These are phyloP conservation scores for Saccharum hybrid DNA, from an alignment of 202 grass and related monocot genomes.

Conservation along the genomic window DNA sequence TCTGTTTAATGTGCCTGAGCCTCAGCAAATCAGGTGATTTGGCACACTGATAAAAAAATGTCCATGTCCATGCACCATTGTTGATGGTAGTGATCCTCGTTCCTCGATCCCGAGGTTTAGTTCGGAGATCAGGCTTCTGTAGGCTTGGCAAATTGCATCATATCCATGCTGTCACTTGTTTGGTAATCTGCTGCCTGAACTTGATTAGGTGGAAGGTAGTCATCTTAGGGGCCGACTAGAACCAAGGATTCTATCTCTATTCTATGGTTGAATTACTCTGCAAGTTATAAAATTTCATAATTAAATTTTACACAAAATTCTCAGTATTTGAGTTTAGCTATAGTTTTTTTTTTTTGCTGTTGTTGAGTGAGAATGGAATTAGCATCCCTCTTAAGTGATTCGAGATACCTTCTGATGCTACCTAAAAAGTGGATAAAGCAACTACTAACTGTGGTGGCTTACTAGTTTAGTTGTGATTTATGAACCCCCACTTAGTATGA, in stretches of 20 bases:
- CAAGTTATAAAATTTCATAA: background rate
- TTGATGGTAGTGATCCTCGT: background rate
- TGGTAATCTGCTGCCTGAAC: constrained; percentile 1
- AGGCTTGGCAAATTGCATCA: background rate
- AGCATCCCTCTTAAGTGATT: background rate
- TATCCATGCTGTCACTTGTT: background rate
- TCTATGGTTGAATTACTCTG: constrained; percentile 17
- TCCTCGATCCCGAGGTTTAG: background rate
- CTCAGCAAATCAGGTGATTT: background rate
- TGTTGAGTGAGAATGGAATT: background rate
- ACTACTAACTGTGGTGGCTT: background rate
- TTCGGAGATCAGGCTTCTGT: background rate
- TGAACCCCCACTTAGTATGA: background rate
- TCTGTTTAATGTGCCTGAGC: background rate
- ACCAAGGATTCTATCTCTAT: constrained; percentile 6
- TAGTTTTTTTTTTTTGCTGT: background rate
- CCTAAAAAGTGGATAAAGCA: background rate
- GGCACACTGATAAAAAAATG: background rate
- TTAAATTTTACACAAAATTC: background rate
- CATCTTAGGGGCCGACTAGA: background rate
- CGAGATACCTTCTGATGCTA: background rate
- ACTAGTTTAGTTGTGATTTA: background rate
- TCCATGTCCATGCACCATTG: background rate
- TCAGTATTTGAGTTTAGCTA: background rate
- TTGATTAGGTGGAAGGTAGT: background rate